These are phyloP conservation scores for Biscogniauxia marginata DNA, from an alignment of 2,329 filamentous ascomycete genomes.

Conservation along the genomic window DNA sequence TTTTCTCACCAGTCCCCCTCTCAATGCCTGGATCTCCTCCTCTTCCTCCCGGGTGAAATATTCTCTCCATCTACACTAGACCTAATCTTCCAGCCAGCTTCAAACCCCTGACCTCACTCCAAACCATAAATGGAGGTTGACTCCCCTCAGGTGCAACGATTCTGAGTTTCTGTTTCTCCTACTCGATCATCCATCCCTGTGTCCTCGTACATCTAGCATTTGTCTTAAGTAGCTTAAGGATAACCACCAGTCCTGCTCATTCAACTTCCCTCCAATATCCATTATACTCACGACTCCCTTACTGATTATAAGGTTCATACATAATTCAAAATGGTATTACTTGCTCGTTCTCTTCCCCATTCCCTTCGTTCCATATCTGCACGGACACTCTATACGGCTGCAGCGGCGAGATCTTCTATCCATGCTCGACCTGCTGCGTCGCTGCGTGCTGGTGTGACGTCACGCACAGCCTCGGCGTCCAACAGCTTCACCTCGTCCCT, in stretches of 20 bases:
- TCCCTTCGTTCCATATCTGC: slow-evolving; percentile 27
- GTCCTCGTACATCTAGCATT: background rate
- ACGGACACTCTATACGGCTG: slow-evolving; percentile 25
- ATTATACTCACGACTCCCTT: background rate
- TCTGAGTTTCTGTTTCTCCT: slow-evolving; percentile 4
- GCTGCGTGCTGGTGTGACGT: slow-evolving; percentile 25
- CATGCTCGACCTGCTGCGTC: slow-evolving; percentile 21
- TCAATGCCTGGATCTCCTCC: background rate
- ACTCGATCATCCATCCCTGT: slow-evolving; percentile 6
- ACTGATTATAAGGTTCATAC: slow-evolving; percentile 3
- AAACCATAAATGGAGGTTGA: slow-evolving; percentile 23
- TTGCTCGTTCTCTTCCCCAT: slow-evolving; percentile 56
- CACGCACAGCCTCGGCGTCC: slow-evolving; percentile 23
- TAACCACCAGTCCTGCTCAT: background rate
- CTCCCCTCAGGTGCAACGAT: slow-evolving; percentile 14
- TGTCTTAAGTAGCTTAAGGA: background rate
- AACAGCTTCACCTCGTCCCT: slow-evolving; percentile 32
- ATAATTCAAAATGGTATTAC: slow-evolving; percentile 49
- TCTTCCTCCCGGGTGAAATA: background rate
- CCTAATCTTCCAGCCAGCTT: background rate
- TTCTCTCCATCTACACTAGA: background rate
- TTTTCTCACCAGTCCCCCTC: background rate
- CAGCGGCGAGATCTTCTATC: slow-evolving; percentile 28
- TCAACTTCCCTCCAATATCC: background rate
- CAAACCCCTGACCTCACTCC: background rate